Evolutionary conservation across 2,329 filamentous ascomycete genomes (phyloP).

Genomic region (Microdochium paspali): DNA sequence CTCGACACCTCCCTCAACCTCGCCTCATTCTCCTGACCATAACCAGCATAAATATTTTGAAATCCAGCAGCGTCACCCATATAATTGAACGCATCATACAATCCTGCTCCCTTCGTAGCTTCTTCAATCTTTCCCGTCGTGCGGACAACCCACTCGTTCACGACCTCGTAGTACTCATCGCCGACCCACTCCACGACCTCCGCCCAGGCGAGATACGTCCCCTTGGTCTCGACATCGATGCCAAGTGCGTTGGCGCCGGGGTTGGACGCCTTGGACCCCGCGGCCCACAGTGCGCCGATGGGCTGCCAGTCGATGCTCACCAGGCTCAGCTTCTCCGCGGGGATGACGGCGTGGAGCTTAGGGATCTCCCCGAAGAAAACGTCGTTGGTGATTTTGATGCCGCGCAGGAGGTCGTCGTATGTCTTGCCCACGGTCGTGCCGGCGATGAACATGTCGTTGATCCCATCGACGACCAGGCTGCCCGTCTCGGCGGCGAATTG

Average conservation of each 20-base stretch:
- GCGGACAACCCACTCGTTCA: conserved; percentile 11
- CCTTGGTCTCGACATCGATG: conserved; percentile 19
- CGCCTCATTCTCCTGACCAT: conserved; percentile 21
- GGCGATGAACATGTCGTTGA: conserved; percentile 26
- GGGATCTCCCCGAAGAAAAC: conserved; percentile 12
- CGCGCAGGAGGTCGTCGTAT: conserved; percentile 9
- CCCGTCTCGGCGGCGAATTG: conserved; percentile 21
- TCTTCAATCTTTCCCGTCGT: conserved; percentile 11
- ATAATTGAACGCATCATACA: conserved; percentile 29
- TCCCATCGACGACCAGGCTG: conserved; percentile 18
- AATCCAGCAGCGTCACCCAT: conserved; percentile 24
- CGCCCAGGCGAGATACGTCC: conserved; percentile 13
- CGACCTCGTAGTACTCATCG: conserved; percentile 13
- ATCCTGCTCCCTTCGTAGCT: conserved; percentile 17
- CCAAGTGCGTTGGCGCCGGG: conserved; percentile 23
- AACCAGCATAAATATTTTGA: conserved; percentile 24
- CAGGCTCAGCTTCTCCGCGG: conserved; percentile 7
- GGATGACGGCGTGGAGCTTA: conserved; percentile 9
- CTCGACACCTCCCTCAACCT: conserved; percentile 11
- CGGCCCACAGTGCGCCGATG: conserved; percentile 18
- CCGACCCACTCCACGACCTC: conserved; percentile 14
- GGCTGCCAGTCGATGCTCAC: conserved; percentile 20
- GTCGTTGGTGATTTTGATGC: conserved; percentile 11
- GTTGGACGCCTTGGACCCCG: conserved; percentile 14
- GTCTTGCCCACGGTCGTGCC: conserved; percentile 18